Evolutionary conservation across 306 rosid genomes (phyloP), one percentile per base, ranked within the genome.

Genomic region (Trifolium dubium): DNA sequence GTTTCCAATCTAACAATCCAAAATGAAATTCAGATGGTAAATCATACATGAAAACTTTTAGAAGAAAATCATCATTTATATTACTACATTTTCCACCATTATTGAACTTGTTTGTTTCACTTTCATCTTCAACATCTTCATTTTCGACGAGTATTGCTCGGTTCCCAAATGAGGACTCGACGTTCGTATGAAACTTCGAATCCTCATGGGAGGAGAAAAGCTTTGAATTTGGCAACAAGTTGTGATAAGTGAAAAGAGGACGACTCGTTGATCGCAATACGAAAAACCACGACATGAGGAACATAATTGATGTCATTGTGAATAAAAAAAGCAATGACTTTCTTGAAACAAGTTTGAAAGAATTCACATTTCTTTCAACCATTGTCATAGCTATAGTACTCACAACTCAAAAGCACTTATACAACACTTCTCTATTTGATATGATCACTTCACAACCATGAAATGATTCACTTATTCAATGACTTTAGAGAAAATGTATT

Each of bases 11-110:
- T 62, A 91, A 71, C 5, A 89, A 88, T 19, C 91, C 92, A 49
- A 91, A 91, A 78, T 91, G 97, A 75, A 91, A 91, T 73, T 89
- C 83, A 0, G 84, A 72, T 10, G 91, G 80, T 34, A 91, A 81
- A 81, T 91, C 92, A 72, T 89, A 87, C 96, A 91, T 87, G 83
- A 84, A 91, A 72, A 87, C 91, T 83, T 86, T 89, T 13, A 91
- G 83, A 80, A 75, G 69, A 60, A 10, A 10, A 5, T 65, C 64
- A 32, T 75, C 79, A 53, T 62, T 69, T 44, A 39, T 73, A 37
- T 44, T 30, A 47, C 90, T 55, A 73, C 34, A 31, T 15, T 77
- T 59, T 67, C 59, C 4, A 10, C 69, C 65, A 61, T 49, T 70
- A 12, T 10, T 50, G 9, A 51, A 14, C 15, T 18, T 53, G 64